Evolutionary conservation across 202 grass and related monocot species (phyloP), one percentile per base, ranked within the genome.

Genomic region (Saccharum hybrid): DNA sequence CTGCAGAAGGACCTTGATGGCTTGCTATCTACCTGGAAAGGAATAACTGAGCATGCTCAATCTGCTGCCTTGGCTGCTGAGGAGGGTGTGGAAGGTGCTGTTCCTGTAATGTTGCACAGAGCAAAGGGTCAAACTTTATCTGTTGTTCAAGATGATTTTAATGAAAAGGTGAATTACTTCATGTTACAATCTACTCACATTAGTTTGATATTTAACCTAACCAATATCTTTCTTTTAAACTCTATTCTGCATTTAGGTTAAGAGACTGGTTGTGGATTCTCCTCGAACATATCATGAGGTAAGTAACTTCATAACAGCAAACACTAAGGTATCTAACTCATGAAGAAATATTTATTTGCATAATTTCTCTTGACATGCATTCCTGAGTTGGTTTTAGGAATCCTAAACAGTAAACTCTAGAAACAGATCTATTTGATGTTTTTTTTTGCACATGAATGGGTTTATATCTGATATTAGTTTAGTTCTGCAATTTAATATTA

Each of bases 61-160:
- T 97, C 90, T 89, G 94, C 90, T 71, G 88, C 92, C 43, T 76
- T 94, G 79, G 88, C 94, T 82, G 86, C 94, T 84, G 86, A 94
- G 15, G 88, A 98, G 66, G 88, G 92, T 63, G 85, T 93, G 36
- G 83, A 88, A 80, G 92, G 92, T 78, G 92, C 92, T 88, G 92
- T 91, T 84, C 95, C 95, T 49, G 85, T 98, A 63, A 85, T 98
- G 66, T 79, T 98, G 64, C 91, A 98, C 76, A 84, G 87, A 73
- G 87, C 95, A 59, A 94, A 94, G 88, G 71, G 85, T 72, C 95
- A 94, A 70, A 90, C 92, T 75, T 75, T 98, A 68, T 91, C 92
- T 81, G 89, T 98, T 83, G 95, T 94, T 66, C 90, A 98, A 87
- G 90, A 98, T 88, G 88, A 91, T 88, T 98, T 98, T 83, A 98